Percentiles rank a stretch among this genome's conserved stretches.
Conservation (phyloP, 2,329 filamentous ascomycete species). For the Fusarium sp. region DNA sequence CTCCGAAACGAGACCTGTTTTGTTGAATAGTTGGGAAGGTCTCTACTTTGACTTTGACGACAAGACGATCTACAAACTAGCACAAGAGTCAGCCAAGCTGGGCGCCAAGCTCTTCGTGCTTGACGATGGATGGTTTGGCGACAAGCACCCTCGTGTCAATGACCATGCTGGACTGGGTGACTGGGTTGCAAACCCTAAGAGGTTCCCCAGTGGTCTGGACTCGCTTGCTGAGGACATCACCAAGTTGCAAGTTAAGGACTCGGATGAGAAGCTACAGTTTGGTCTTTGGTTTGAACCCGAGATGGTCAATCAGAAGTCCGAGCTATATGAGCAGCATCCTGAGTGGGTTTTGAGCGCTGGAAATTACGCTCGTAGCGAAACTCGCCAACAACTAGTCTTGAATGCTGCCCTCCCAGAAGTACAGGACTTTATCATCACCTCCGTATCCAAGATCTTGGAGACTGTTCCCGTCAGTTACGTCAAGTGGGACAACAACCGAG, state of each 20-base stretch:
- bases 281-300: slow-evolving; percentile 77
- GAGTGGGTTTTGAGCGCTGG: slow-evolving; percentile 73
- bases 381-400: slow-evolving; percentile 70
- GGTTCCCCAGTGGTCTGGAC: slow-evolving; percentile 68
- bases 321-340: slow-evolving; percentile 69
- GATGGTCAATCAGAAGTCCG: slow-evolving; percentile 74
- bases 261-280: slow-evolving; percentile 63
- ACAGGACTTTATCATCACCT: slow-evolving; percentile 70
- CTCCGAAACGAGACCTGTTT: slow-evolving; percentile 61
- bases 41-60: slow-evolving; percentile 69
- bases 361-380: slow-evolving; percentile 65
- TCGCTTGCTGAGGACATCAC: slow-evolving; percentile 65
- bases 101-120: slow-evolving; percentile 73
- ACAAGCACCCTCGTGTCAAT: slow-evolving; percentile 66
- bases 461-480: slow-evolving; percentile 68
- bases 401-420: slow-evolving; percentile 71
- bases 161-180: slow-evolving; percentile 72
- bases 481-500: slow-evolving; percentile 77
- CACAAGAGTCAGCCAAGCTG: slow-evolving; percentile 66
- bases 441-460: slow-evolving; percentile 65
- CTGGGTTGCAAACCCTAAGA: slow-evolving; percentile 68
- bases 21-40: slow-evolving; percentile 76
- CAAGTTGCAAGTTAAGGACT: slow-evolving; percentile 59
- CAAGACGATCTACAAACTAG: slow-evolving; percentile 65
- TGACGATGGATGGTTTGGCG: slow-evolving; percentile 76